Evolutionary conservation across 768 basidiomycete genomes (phyloP), one percentile per base, ranked within the genome.

Genomic region (Termitomyces sp.): DNA sequence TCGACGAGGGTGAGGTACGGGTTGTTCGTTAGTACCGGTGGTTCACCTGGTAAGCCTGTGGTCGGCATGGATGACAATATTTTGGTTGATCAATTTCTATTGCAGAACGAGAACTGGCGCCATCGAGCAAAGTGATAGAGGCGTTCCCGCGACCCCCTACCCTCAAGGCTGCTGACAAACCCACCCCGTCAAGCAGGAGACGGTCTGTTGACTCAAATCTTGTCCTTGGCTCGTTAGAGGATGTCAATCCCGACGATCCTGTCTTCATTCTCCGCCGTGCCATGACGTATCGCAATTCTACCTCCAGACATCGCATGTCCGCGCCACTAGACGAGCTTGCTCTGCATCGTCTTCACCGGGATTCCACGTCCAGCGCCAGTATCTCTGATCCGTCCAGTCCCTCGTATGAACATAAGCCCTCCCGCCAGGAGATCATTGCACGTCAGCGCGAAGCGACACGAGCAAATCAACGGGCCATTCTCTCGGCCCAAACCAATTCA

Each of bases 341-440:
- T 12, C 73, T 94, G 57, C 85, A 86, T 62, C 82, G 88, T 55
- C 66, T 89, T 36, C 85, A 88, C 54, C 83, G 88, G 20, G 88
- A 91, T 60, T 88, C 83, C 0, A 66, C 82, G 13, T 86, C 87
- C 0, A 88, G 88, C 61, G 72, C 74, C 16, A 75, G 79, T 49
- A 82, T 42, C 20, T 62, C 87, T 6, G 85, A 86, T 56, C 34
- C 76, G 66, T 56, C 66, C 26, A 64, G 59, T n/a, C 53, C 65
- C 22, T 53, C 60, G 10, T 62, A 71, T 73, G 60, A 66, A 73
- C 73, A 73, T 58, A 69, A 70, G 44, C 76, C 74, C 1, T 91
- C 92, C 3, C 82, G 87, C 24, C 91, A 92, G 62, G 94, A 97
- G 64, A 89, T 97, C 65, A 97, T 98, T 56, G 92, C 91, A 13